phyloP scores from a whole-genome alignment of 176 grass and related monocot genomes.

The maize (Zea mays) region DNA sequence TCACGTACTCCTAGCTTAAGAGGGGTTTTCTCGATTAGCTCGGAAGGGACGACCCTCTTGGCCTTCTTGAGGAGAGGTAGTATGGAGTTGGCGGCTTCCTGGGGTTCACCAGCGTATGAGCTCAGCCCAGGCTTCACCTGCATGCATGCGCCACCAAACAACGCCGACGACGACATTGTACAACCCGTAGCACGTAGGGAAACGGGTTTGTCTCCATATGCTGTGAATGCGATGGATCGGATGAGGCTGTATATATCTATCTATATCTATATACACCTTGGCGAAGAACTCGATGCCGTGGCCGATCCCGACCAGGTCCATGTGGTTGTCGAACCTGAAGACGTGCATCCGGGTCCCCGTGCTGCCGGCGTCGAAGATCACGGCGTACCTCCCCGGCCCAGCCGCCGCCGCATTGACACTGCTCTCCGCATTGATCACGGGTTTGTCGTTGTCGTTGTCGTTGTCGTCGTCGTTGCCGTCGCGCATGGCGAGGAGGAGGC shows the following conservation, averaged over 20 bases:
- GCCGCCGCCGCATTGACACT: neutral
- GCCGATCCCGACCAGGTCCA: constrained; percentile 1
- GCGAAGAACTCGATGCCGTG: constrained; percentile 8
- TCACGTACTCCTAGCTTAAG: constrained; percentile 6
- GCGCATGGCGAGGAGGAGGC: neutral
- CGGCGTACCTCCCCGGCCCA: neutral
- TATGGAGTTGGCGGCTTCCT: constrained; percentile 12
- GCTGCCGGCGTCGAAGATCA: constrained; percentile 27
- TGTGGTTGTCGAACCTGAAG: constrained; percentile 21
- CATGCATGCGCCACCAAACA: too few species aligned
- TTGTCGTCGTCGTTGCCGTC: neutral
- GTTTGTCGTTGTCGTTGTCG: neutral
- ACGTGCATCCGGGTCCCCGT: neutral
- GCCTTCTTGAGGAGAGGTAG: constrained; percentile 11
- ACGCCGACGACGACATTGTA: too few species aligned
- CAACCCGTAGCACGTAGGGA: too few species aligned
- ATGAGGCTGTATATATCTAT: too few species aligned
- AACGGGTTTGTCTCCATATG: too few species aligned
- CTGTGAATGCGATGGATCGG: too few species aligned
- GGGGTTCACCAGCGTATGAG: neutral
- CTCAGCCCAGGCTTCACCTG: constrained; percentile 13
- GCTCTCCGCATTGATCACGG: too few species aligned
- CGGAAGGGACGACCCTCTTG: constrained; percentile 2
- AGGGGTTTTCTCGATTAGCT: neutral
- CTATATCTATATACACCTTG: neutral